These are phyloP conservation scores for Gamarada debralockiae DNA, from an alignment of 495 filamentous ascomycete species.

Conservation along the genomic window DNA sequence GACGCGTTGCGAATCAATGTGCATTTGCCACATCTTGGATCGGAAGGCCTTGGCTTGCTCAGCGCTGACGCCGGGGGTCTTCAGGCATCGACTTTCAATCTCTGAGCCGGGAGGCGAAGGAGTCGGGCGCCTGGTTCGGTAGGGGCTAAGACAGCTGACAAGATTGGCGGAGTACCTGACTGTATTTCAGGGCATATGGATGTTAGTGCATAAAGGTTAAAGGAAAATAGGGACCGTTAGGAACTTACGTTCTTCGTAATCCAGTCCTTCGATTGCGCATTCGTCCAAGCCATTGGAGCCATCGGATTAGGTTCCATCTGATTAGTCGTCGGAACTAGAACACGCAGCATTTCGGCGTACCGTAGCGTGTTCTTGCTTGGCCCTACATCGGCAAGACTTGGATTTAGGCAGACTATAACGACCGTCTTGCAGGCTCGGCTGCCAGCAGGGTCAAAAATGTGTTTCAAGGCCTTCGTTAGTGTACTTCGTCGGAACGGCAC, in stretches of 20 bases:
- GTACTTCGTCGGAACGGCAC: slow-evolving; percentile 29
- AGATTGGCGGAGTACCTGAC: background rate
- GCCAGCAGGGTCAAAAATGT: slow-evolving; percentile 21
- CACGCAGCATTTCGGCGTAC: slow-evolving; percentile 21
- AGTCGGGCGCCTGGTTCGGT: background rate
- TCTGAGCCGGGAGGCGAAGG: background rate
- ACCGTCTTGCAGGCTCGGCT: slow-evolving; percentile 21
- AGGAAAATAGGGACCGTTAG: background rate
- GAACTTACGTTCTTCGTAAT: background rate
- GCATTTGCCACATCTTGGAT: background rate
- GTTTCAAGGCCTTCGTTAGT: slow-evolving; percentile 32
- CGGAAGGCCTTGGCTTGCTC: background rate
- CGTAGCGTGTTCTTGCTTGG: slow-evolving; percentile 20
- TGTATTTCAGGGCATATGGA: no score
- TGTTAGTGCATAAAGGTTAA: background rate
- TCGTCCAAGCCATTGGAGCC: background rate
- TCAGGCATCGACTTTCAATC: background rate
- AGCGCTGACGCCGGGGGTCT: background rate
- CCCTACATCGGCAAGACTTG: slow-evolving; percentile 11
- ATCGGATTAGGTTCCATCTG: background rate
- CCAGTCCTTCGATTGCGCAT: background rate
- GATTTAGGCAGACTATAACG: slow-evolving; percentile 24
- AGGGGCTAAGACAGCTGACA: background rate
- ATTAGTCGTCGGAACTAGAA: slow-evolving; percentile 1
- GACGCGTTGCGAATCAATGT: background rate